Percentiles rank a stretch among this genome's conserved stretches.
Conservation (phyloP, 148 eudicot species). For the Chenopodium quinoa region DNA sequence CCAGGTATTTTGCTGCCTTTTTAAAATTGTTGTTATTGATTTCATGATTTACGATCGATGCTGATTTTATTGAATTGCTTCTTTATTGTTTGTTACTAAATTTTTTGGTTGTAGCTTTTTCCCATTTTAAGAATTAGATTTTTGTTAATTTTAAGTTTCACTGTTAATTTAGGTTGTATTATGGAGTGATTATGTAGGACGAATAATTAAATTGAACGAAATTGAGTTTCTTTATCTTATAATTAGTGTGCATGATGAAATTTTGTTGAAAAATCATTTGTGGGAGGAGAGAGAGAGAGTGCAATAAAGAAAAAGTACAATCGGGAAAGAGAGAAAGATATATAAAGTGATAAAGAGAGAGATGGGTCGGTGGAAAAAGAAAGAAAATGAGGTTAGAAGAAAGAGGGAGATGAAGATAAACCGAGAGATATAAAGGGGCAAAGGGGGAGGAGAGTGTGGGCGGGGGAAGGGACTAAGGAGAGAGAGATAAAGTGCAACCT, state of each 20-base stretch:
- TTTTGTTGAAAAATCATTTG: not conserved
- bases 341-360: no score
- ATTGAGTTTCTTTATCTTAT: not conserved
- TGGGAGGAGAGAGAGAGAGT: no score
- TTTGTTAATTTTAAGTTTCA: not conserved
- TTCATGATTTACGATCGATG: not conserved
- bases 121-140: not conserved
- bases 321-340: no score
- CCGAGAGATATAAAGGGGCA: no score
- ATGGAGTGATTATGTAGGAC: not conserved
- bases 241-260: not conserved
- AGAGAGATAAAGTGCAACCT: no score
- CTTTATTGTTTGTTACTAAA: not conserved
- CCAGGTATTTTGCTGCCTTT: not conserved
- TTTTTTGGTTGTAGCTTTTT: not conserved
- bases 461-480: no score
- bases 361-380: no score
- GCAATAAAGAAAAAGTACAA: no score
- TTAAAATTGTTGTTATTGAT: not conserved
- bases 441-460: no score
- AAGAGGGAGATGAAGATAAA: no score
- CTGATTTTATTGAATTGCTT: not conserved
- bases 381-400: no score
- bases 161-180: not conserved
- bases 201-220: not conserved